Evolutionary conservation across 139 green algal species (phyloP), one percentile per base, ranked within the genome.

Genomic region (Spirogloea muscicola): DNA sequence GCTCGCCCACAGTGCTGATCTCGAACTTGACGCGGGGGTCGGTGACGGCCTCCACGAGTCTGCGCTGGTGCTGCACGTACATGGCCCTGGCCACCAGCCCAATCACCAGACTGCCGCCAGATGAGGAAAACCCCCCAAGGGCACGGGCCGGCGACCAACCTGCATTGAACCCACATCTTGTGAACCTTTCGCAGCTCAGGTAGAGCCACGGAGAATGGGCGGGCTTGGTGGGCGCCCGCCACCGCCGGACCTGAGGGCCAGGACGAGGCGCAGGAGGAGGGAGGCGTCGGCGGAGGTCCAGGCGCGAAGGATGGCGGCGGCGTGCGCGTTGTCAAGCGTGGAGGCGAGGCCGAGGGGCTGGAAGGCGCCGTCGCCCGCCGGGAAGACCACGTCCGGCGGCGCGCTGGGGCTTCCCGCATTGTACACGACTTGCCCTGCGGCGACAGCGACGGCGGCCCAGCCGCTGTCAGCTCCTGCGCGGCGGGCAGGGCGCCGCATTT

Each of bases 31-130:
- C 64, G 21, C 64, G 48, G 31, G 48, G 5, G 29, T 74, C 52
- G 13, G 25, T 13, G n/a, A 74, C 25, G 5, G 13, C 13, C 64
- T 74, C 64, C 49, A 74, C 64, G 3, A 66, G 64, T 16, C 52
- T 58, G 27, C 64, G 48, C 64, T 74, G 64, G 55, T 70, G 60
- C 60, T 38, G 41, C 44, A 70, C 29, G 9, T 70, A 70, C 7
- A 70, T 31, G 18, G 38, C 7, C 9, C 52, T 62, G 52, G 31
- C 37, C n/a, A 55, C 46, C 21, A n/a, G 46, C 46, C 21, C 46
- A 21, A n/a, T 55, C 21, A 55, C 21, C 21, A 55, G 46, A 55
- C 46, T 31, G 21, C 46, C n/a, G 21, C 21, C 46, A 55, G n/a
- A n/a, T n/a, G n/a, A n/a, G n/a, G n/a, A n/a, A n/a, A n/a, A n/a